A percentile compares a stretch with the other conserved stretches of the same genome.
Evolutionary conservation across 1,139 yeast genomes (phyloP).

Genomic region (Candida gigantensis): DNA sequence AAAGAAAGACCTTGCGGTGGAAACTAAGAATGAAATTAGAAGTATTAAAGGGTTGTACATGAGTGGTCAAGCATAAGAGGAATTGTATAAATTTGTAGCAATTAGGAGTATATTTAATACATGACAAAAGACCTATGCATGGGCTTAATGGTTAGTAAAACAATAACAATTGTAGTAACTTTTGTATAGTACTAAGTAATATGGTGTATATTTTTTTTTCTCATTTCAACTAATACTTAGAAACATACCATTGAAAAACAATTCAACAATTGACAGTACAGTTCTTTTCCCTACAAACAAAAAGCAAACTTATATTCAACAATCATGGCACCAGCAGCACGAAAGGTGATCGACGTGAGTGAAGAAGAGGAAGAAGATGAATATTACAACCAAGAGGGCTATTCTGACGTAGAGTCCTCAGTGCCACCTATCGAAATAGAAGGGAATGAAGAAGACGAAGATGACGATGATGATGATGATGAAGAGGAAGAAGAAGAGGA

Average conservation of each 20-base stretch:
- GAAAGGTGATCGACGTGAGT: conserved; percentile 10
- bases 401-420: conserved; percentile 11
- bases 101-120: too few species aligned
- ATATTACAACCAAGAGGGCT: conserved; percentile 3
- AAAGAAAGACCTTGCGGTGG: conserved; percentile 35
- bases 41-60: conserved; percentile 46
- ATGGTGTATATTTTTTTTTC: too few species aligned
- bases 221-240: background rate
- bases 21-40: conserved; percentile 43
- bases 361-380: conserved; percentile 8
- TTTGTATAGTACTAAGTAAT: too few species aligned
- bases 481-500: conserved; percentile 24
- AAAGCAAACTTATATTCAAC: background rate
- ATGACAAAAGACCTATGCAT: too few species aligned
- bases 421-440: conserved; percentile 13
- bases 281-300: too few species aligned
- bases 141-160: too few species aligned
- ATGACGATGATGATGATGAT: conserved; percentile 19
- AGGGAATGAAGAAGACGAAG: conserved; percentile 18
- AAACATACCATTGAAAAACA: background rate
- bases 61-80: conserved; percentile 35
- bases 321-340: conserved; percentile 3
- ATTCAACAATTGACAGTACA: too few species aligned
- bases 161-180: too few species aligned
- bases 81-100: background rate